phyloP scores from a whole-genome alignment of 108 stramenopile genomes.

The Bacterosira constricta region DNA sequence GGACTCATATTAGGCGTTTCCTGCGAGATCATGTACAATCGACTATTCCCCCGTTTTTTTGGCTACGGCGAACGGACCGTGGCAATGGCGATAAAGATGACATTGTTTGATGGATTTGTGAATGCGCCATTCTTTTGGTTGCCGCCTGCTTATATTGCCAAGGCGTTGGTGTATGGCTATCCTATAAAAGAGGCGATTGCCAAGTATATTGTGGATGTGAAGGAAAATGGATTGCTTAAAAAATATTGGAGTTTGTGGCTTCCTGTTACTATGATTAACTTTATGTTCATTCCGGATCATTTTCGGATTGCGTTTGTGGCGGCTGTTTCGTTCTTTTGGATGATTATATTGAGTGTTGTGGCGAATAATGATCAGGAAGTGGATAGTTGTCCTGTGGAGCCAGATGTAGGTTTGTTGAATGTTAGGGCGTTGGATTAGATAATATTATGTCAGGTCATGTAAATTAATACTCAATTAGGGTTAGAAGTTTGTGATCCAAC shows the following conservation, averaged over 20 bases:
- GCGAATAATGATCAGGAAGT: neutral
- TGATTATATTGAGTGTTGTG: slow-evolving; percentile 20
- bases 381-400: no score
- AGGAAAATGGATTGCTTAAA: slow-evolving; percentile 21
- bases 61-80: neutral
- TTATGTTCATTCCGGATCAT: slow-evolving; percentile 38
- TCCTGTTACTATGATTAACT: slow-evolving; percentile 28
- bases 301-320: slow-evolving; percentile 47
- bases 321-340: slow-evolving; percentile 42
- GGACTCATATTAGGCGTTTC: slow-evolving; percentile 3
- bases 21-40: slow-evolving; percentile 10
- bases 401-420: no score
- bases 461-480: no score
- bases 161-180: slow-evolving; percentile 19
- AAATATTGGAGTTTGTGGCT: slow-evolving; percentile 50
- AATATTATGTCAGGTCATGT: no score
- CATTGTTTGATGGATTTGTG: slow-evolving; percentile 17
- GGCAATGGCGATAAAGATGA: neutral
- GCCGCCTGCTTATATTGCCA: slow-evolving; percentile 30
- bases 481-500: no score
- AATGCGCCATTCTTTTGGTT: slow-evolving; percentile 26
- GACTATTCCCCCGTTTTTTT: neutral
- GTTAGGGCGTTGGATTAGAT: no score
- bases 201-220: slow-evolving; percentile 26
- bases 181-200: slow-evolving; percentile 10